Conservation (phyloP, 139 green algal genomes). For the Chlamydomonas sphaeroides region DNA sequence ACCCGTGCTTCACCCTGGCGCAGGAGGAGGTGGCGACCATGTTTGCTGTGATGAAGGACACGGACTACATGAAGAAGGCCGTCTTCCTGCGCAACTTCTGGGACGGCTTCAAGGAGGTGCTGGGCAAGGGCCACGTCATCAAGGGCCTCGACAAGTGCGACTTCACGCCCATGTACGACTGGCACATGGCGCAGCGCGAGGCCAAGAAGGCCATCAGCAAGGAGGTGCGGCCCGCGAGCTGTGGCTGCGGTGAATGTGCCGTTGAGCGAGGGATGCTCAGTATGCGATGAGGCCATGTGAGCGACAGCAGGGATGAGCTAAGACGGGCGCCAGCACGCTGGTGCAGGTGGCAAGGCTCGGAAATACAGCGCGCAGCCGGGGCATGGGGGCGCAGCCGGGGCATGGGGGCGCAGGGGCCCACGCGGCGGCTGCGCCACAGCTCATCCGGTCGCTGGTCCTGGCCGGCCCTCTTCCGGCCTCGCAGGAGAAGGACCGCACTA, state of each 20-base stretch:
- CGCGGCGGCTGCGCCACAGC: no score
- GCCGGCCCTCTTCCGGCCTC: no score
- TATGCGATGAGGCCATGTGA: background rate
- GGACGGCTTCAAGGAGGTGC: slow-evolving; percentile 89
- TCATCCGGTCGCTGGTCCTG: no score
- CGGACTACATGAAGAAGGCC: slow-evolving; percentile 95
- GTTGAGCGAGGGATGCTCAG: no score
- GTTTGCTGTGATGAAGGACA: slow-evolving; percentile 97
- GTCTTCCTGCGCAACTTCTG: slow-evolving; percentile 93
- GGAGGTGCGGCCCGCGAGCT: slow-evolving; percentile 74
- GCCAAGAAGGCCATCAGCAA: slow-evolving; percentile 91
- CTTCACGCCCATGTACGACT: slow-evolving; percentile 96
- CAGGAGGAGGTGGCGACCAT: slow-evolving; percentile 93
- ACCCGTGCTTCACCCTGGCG: slow-evolving; percentile 41
- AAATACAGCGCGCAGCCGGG: no score
- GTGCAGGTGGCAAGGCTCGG: no score
- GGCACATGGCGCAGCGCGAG: slow-evolving; percentile 87
- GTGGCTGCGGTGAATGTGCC: background rate
- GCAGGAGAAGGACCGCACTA: slow-evolving; percentile 92
- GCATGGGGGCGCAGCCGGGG: no score
- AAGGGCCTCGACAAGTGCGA: slow-evolving; percentile 92
- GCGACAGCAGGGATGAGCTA: background rate
- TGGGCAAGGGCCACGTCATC: slow-evolving; percentile 91
- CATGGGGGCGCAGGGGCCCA: background rate
- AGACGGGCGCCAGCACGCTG: no score